Conservation (phyloP, 768 basidiomycete genomes). For the Strobilomyces confusus region DNA sequence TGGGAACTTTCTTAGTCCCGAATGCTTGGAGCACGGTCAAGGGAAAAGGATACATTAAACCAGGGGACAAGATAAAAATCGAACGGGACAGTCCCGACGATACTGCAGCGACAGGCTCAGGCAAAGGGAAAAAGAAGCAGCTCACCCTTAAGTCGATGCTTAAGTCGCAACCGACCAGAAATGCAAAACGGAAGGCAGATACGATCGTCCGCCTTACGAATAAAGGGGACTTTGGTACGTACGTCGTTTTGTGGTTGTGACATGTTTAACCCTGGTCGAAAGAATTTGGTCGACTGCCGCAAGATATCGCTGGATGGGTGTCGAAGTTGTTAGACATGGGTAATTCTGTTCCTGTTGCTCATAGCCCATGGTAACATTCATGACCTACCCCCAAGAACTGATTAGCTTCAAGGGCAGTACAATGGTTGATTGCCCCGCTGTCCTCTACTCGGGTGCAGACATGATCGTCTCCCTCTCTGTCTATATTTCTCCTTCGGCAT, state of each 20-base stretch:
- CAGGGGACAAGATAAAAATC: constrained; percentile 56
- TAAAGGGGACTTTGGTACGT: constrained; percentile 57
- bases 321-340: constrained; percentile 70
- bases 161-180: constrained; percentile 49
- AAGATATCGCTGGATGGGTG: constrained; percentile 68
- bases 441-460: constrained; percentile 68
- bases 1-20: constrained; percentile 65
- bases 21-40: constrained; percentile 80
- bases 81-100: constrained; percentile 50
- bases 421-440: constrained; percentile 74
- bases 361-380: constrained; percentile 3
- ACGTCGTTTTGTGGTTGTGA: background rate
- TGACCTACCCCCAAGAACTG: constrained; percentile 40
- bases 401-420: constrained; percentile 64
- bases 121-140: constrained; percentile 53
- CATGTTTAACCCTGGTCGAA: constrained; percentile 1
- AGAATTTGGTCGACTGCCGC: constrained; percentile 79
- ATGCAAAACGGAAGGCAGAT: constrained; percentile 50
- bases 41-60: constrained; percentile 65
- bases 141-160: constrained; percentile 63
- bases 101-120: constrained; percentile 20
- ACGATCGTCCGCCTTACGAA: constrained; percentile 68
- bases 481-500: constrained; percentile 67
- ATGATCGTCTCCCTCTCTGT: constrained; percentile 75
- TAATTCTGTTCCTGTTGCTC: constrained; percentile 21